Conservation (phyloP, 2,329 filamentous ascomycete species). For the Penicillium concentricum region DNA sequence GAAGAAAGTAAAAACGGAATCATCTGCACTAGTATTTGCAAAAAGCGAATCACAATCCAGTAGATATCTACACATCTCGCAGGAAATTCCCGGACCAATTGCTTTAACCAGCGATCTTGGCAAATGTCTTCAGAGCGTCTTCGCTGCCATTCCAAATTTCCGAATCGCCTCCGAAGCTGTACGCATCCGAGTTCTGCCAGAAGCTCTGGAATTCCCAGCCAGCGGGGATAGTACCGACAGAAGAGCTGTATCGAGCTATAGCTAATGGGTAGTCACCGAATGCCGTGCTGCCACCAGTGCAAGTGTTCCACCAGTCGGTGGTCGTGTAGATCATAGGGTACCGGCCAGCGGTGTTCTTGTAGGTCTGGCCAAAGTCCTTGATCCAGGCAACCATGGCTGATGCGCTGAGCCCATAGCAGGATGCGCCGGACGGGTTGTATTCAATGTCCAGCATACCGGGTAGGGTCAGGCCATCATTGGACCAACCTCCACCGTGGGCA, state of each 20-base stretch:
- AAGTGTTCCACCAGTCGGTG: slow-evolving; percentile 55
- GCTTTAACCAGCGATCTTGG: slow-evolving; percentile 10
- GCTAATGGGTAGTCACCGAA: slow-evolving; percentile 53
- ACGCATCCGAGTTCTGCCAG: slow-evolving; percentile 55
- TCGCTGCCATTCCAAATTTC: slow-evolving; percentile 53
- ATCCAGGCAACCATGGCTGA: slow-evolving; percentile 55
- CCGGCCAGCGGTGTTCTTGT: slow-evolving; percentile 46
- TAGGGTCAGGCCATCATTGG: slow-evolving; percentile 53
- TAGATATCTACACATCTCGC: neutral
- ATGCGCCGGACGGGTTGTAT: slow-evolving; percentile 39
- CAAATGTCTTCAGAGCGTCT: slow-evolving; percentile 33
- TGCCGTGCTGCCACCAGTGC: slow-evolving; percentile 51
- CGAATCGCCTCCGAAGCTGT: slow-evolving; percentile 53
- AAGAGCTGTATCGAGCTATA: slow-evolving; percentile 47
- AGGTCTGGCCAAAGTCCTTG: slow-evolving; percentile 53
- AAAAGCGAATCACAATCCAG: neutral
- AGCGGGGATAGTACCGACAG: slow-evolving; percentile 48
- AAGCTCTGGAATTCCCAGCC: slow-evolving; percentile 56
- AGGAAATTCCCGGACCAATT: neutral
- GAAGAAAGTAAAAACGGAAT: neutral
- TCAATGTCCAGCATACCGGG: slow-evolving; percentile 60
- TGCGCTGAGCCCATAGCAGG: slow-evolving; percentile 49
- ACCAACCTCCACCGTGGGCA: slow-evolving; percentile 56
- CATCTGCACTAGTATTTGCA: neutral
- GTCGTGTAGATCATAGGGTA: slow-evolving; percentile 57